These are phyloP conservation scores for Saccharum hybrid DNA, from an alignment of 202 grass and related monocot species.

Conservation along the genomic window DNA sequence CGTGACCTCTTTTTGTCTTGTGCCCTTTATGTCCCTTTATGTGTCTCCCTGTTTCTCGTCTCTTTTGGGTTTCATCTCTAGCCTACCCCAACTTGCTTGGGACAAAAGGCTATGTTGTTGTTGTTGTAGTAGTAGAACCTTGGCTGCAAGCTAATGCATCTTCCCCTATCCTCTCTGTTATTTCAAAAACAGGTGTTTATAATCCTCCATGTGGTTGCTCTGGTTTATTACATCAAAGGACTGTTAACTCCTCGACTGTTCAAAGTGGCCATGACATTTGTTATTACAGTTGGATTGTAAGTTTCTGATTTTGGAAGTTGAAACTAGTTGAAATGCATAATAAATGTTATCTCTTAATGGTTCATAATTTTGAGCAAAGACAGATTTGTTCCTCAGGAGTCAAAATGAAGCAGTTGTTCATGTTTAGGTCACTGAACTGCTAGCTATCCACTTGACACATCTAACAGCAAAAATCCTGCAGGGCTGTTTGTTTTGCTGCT, in stretches of 20 bases:
- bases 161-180: slow-evolving; percentile 35
- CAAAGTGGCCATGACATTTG: slow-evolving; percentile 96
- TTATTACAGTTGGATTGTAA: slow-evolving; percentile 89
- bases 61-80: too few species aligned
- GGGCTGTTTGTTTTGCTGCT: slow-evolving; percentile 77
- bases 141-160: slow-evolving; percentile 6
- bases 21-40: too few species aligned
- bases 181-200: slow-evolving; percentile 81
- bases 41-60: too few species aligned
- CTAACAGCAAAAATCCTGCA: slow-evolving; percentile 53
- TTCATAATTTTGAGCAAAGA: slow-evolving; percentile 26
- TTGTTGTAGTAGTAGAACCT: slow-evolving; percentile 19
- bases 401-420: slow-evolving; percentile 31
- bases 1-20: too few species aligned
- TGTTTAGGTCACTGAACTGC: slow-evolving; percentile 44
- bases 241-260: slow-evolving; percentile 84
- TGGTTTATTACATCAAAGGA: slow-evolving; percentile 96
- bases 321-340: neutral
- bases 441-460: slow-evolving; percentile 25
- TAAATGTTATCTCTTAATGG: neutral
- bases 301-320: slow-evolving; percentile 35
- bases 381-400: slow-evolving; percentile 10
- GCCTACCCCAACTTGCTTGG: too few species aligned
- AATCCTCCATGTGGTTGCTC: slow-evolving; percentile 94
- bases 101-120: too few species aligned